These are phyloP conservation scores for Penicillium sp. DNA, from an alignment of 2,329 filamentous ascomycete genomes.

Conservation along the genomic window DNA sequence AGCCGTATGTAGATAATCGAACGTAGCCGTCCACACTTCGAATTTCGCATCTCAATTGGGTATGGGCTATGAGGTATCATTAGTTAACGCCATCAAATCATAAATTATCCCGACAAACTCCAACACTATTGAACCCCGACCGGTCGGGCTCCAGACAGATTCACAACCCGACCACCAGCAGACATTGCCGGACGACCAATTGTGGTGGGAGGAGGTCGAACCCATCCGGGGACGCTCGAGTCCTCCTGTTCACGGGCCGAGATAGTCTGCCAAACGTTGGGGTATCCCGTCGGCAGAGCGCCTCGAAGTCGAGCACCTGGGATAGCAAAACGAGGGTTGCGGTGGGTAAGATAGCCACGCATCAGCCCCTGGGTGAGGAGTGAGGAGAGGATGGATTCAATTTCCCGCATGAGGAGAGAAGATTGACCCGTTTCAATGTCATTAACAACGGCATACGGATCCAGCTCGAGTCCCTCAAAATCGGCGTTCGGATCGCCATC, in stretches of 20 bases:
- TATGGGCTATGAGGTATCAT: background rate
- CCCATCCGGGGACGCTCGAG: slow-evolving; percentile 72
- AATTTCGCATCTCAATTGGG: background rate
- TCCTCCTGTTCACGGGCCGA: slow-evolving; percentile 59
- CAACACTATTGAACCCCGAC: slow-evolving; percentile 38
- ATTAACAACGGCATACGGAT: slow-evolving; percentile 55
- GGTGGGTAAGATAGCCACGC: slow-evolving; percentile 79
- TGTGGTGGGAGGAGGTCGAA: slow-evolving; percentile 43
- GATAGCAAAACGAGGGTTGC: slow-evolving; percentile 74
- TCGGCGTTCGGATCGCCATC: slow-evolving; percentile 30
- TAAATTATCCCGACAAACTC: background rate
- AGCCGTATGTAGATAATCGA: background rate
- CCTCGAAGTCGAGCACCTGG: slow-evolving; percentile 59
- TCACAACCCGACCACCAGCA: slow-evolving; percentile 56
- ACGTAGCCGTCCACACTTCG: background rate
- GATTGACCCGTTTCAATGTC: slow-evolving; percentile 18
- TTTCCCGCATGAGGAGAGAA: slow-evolving; percentile 55
- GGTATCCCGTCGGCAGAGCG: slow-evolving; percentile 58
- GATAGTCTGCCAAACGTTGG: slow-evolving; percentile 68
- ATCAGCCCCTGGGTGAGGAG: slow-evolving; percentile 78
- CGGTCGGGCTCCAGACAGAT: slow-evolving; percentile 55
- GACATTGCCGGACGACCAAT: slow-evolving; percentile 25
- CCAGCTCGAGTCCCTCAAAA: slow-evolving; percentile 47
- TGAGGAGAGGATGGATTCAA: slow-evolving; percentile 75
- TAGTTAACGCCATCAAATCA: background rate